Conservation (phyloP, 805 yeast genomes). For the Saccharomyces eubayanus region DNA sequence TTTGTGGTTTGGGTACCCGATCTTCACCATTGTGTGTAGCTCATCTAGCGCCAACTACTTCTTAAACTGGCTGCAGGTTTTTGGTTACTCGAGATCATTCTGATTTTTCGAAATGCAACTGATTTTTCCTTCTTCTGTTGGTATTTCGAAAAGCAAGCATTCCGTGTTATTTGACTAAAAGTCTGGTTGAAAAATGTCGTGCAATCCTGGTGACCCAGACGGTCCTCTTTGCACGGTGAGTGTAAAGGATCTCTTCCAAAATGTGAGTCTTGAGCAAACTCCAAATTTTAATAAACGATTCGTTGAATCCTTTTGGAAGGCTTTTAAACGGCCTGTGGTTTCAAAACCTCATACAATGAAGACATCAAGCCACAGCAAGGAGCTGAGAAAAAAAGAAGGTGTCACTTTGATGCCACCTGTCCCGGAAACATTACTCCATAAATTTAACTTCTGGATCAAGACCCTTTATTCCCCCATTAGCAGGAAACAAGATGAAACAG, state of each 20-base stretch:
- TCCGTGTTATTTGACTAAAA: neutral
- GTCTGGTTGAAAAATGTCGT: neutral
- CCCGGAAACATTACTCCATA: neutral
- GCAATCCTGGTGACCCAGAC: neutral
- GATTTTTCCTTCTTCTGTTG: neutral
- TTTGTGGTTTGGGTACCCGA: neutral
- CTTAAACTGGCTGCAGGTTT: neutral
- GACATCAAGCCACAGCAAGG: neutral
- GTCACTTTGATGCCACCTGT: neutral
- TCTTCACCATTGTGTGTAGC: neutral
- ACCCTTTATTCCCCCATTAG: neutral
- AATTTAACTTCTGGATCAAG: neutral
- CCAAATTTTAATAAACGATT: neutral
- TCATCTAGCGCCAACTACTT: neutral
- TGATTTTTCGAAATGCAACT: neutral
- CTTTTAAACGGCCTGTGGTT: neutral
- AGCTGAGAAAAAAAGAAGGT: neutral
- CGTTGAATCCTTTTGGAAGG: neutral
- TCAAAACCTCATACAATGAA: neutral
- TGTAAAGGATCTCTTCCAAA: neutral
- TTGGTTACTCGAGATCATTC: neutral
- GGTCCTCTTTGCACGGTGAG: neutral
- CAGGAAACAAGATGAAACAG: neutral
- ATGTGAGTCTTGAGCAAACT: neutral
- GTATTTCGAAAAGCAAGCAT: neutral